phyloP scores from a whole-genome alignment of 2,329 filamentous ascomycete species.

The Blastomyces gilchristii region DNA sequence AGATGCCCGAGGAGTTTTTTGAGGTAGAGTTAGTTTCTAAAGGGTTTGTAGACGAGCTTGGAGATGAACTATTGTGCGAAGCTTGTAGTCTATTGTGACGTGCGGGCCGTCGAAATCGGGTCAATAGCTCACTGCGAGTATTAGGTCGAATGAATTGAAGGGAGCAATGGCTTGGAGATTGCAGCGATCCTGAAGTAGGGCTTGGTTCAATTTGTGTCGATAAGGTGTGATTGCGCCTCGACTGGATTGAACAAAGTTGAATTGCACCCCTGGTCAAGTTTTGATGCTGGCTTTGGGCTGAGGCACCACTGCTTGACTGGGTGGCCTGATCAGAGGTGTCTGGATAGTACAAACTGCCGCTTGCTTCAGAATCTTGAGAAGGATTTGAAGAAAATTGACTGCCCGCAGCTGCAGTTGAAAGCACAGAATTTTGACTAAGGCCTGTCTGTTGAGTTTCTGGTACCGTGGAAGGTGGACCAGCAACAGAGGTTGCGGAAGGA shows the following conservation, averaged over 20 bases:
- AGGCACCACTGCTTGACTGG: slow-evolving; percentile 6
- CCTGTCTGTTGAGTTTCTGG: slow-evolving; percentile 2
- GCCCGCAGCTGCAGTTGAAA: neutral
- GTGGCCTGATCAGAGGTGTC: slow-evolving; percentile 3
- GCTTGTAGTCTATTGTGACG: neutral
- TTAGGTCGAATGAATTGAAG: neutral
- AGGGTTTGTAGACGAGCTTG: neutral
- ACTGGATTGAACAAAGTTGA: neutral
- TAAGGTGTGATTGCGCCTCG: neutral
- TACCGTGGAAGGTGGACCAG: slow-evolving; percentile 11
- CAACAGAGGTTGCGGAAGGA: neutral
- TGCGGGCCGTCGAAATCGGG: neutral
- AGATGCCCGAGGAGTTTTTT: neutral
- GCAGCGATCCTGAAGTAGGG: neutral
- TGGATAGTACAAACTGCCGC: slow-evolving; percentile 11
- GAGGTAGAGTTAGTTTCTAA: neutral
- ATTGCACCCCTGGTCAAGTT: neutral
- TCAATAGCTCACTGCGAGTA: neutral
- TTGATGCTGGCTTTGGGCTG: slow-evolving; percentile 6
- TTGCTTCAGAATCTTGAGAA: slow-evolving; percentile 9
- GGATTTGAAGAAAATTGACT: slow-evolving; percentile 1
- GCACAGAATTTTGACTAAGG: slow-evolving; percentile 8
- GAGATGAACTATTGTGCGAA: neutral
- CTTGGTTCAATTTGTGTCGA: neutral
- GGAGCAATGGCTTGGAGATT: neutral